Evolutionary conservation across 2,329 filamentous ascomycete genomes (phyloP).

Genomic region (Reticulascus tulasneorum): DNA sequence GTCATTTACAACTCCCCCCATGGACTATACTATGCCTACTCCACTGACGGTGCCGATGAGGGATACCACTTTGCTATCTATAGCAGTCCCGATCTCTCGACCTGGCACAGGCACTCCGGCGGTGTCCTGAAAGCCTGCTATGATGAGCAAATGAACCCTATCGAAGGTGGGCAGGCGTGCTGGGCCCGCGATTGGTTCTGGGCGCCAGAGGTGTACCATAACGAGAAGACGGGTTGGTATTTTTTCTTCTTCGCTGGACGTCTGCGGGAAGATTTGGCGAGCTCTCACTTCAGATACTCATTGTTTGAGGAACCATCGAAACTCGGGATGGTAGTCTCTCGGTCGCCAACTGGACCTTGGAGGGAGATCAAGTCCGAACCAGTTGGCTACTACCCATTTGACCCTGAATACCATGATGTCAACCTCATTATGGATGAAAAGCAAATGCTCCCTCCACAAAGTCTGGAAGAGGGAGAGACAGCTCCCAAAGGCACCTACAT

Average conservation of each 20-base stretch:
- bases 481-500: slow-evolving; percentile 31
- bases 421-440: slow-evolving; percentile 32
- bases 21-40: slow-evolving; percentile 29
- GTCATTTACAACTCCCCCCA: slow-evolving; percentile 25
- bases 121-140: slow-evolving; percentile 28
- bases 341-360: slow-evolving; percentile 28
- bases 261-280: slow-evolving; percentile 25
- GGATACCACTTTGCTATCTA: slow-evolving; percentile 29
- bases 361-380: slow-evolving; percentile 26
- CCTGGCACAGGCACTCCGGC: slow-evolving; percentile 27
- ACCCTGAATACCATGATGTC: slow-evolving; percentile 29
- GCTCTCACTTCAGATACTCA: slow-evolving; percentile 28
- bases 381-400: slow-evolving; percentile 30
- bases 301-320: slow-evolving; percentile 31
- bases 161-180: slow-evolving; percentile 28
- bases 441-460: slow-evolving; percentile 28
- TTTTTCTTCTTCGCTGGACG: slow-evolving; percentile 32
- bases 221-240: slow-evolving; percentile 30
- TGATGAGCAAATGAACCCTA: slow-evolving; percentile 21
- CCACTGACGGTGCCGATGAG: slow-evolving; percentile 28
- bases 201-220: slow-evolving; percentile 32
- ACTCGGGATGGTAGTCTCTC: slow-evolving; percentile 29
- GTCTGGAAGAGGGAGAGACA: slow-evolving; percentile 18
- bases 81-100: slow-evolving; percentile 30
- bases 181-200: slow-evolving; percentile 32